A percentile compares a stretch with the other conserved stretches of the same genome.
phyloP scores from a whole-genome alignment of 768 basidiomycete genomes.

The Hericium coralloides region DNA sequence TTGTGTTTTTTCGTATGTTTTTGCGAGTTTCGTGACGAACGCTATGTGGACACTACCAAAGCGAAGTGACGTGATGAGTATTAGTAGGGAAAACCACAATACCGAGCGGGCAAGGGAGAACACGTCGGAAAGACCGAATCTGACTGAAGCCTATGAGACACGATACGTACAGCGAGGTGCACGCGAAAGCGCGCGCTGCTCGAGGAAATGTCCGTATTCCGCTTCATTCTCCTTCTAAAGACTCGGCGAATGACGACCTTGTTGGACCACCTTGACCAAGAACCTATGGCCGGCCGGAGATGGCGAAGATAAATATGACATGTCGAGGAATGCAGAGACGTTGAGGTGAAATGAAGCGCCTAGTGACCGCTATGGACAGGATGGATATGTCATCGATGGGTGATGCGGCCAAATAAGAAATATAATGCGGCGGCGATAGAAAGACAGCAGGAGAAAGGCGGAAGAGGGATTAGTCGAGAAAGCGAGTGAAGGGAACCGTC shows the following conservation, averaged over 20 bases:
- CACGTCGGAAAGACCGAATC: neutral
- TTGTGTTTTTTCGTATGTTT: slow-evolving; percentile 2
- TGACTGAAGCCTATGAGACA: neutral
- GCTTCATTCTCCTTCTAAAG: neutral
- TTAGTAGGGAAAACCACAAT: slow-evolving; percentile 4
- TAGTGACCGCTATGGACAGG: slow-evolving; percentile 42
- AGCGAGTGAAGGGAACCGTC: slow-evolving; percentile 33
- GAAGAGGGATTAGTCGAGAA: slow-evolving; percentile 24
- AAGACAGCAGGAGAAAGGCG: slow-evolving; percentile 16
- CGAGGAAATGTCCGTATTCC: neutral
- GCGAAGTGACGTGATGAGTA: slow-evolving; percentile 2
- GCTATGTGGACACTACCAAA: neutral
- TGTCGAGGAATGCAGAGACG: slow-evolving; percentile 14
- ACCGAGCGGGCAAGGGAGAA: neutral
- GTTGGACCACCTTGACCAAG: neutral
- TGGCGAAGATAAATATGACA: slow-evolving; percentile 28
- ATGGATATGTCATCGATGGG: slow-evolving; percentile 50
- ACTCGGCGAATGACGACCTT: neutral
- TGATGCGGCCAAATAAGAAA: slow-evolving; percentile 18
- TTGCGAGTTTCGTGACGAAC: slow-evolving; percentile 2
- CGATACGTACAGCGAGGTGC: neutral
- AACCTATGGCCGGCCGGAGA: slow-evolving; percentile 12
- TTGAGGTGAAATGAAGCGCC: slow-evolving; percentile 21
- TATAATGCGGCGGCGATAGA: slow-evolving; percentile 18
- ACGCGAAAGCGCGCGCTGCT: neutral